Evolutionary conservation across 176 grass and related monocot genomes (phyloP), one percentile per base, ranked within the genome.

Genomic region (Zoysia pacifica): DNA sequence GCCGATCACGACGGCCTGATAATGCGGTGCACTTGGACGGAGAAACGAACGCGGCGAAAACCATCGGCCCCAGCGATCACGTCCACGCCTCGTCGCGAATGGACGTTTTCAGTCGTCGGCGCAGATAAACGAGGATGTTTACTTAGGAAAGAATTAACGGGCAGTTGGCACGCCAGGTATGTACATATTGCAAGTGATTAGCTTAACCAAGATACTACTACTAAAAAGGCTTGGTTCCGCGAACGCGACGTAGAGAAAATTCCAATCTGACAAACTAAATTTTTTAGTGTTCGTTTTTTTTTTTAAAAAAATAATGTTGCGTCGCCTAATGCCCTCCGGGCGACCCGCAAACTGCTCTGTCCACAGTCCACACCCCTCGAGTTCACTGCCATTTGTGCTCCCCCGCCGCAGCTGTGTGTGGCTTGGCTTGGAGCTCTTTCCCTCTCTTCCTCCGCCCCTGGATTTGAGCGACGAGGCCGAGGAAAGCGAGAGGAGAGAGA

Each of bases 391-490:
- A 79, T 61, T 39, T 83, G 50, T 79, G 86, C 68, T 67, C 66
- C 52, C 53, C 16, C 48, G 11, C 49, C 14, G 52, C 15, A 9
- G 36, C 64, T 40, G n/a, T n/a, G n/a, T n/a, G n/a, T n/a, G n/a
- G 28, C 28, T 0, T 28, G 28, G 28, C 28, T 28, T 28, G 28
- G 28, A 28, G 28, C 7, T 1, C 12, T 35, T 63, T 42, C 38
- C 59, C 1, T 36, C 55, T 7, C 60, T 20, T 55, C 42, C 36
- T 49, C 59, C 55, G 28, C 28, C 28, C 65, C 70, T 43, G 48
- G 67, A 73, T 82, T 84, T 65, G 58, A 65, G 82, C 65, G 76
- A 72, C 35, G n/a, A 63, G 67, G 67, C 38, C 83, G 11, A 85
- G 67, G 47, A 56, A 64, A 54, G 12, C 20, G 16, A 15, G 14